Evolutionary conservation across 2,329 filamentous ascomycete species (phyloP).

Genomic region (Claviceps monticola): DNA sequence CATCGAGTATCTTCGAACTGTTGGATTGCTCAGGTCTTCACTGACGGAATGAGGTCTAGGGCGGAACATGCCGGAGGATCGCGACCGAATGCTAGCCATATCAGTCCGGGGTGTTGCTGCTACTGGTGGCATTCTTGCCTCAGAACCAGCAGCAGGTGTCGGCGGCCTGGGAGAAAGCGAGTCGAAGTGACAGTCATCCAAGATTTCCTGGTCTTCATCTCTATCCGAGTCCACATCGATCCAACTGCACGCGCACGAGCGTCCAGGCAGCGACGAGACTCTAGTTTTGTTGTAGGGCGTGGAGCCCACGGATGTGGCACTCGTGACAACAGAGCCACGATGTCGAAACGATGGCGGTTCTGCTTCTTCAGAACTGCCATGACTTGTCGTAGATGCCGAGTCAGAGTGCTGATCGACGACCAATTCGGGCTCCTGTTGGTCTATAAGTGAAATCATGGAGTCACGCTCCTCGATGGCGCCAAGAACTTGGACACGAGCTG

Average conservation of each 20-base stretch:
- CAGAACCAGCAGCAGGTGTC: conserved; percentile 13
- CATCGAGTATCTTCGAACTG: conserved; percentile 6
- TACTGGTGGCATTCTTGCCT: conserved; percentile 1
- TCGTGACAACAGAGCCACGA: conserved; percentile 22
- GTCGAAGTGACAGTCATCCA: conserved; percentile 2
- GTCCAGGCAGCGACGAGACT: conserved; percentile 8
- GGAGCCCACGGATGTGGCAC: conserved; percentile 23
- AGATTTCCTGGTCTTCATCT: conserved; percentile 11
- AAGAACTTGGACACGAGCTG: conserved; percentile 17
- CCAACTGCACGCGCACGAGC: conserved; percentile 20
- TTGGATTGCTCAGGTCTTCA: conserved; percentile 3
- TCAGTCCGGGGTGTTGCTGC: neutral
- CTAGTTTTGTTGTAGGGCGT: conserved; percentile 12
- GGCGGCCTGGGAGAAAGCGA: conserved; percentile 18
- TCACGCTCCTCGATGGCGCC: conserved; percentile 22
- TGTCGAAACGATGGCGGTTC: conserved; percentile 19
- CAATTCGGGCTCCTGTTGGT: conserved; percentile 9
- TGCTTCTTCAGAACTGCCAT: conserved; percentile 18
- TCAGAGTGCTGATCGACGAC: conserved; percentile 18
- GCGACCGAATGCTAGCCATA: neutral
- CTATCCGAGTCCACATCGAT: conserved; percentile 23
- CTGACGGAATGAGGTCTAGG: conserved; percentile 14
- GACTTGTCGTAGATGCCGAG: conserved; percentile 16
- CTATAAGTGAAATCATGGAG: conserved; percentile 22
- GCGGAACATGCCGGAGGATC: conserved; percentile 6